phyloP scores from a whole-genome alignment of 1,139 yeast genomes.

The Suhomyces terraborum region DNA sequence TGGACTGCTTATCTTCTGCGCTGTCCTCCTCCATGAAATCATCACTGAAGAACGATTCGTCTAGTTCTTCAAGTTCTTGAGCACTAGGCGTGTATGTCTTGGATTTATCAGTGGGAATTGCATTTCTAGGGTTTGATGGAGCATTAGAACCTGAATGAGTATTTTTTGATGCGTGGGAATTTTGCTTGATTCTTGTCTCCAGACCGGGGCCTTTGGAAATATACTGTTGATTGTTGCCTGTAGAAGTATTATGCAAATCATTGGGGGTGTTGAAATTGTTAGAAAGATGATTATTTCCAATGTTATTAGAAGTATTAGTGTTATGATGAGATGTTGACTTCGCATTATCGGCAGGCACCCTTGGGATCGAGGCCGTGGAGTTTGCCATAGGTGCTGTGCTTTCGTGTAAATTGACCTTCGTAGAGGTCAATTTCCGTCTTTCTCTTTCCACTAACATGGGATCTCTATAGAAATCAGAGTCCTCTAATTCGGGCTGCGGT shows the following conservation, averaged over 20 bases:
- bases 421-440: slow-evolving; percentile 18
- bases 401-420: slow-evolving; percentile 18
- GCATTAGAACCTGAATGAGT: no score
- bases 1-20: slow-evolving; percentile 1
- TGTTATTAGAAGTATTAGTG: not conserved
- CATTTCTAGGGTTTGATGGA: not conserved
- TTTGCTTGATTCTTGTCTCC: not conserved
- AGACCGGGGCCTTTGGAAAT: not conserved
- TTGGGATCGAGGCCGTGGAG: not conserved
- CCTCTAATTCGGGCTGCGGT: slow-evolving; percentile 58
- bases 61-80: slow-evolving; percentile 46
- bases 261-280: no score
- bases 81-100: slow-evolving; percentile 20
- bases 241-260: no score
- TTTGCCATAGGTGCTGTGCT: not conserved
- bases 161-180: not conserved
- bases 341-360: not conserved
- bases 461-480: slow-evolving; percentile 43
- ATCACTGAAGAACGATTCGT: slow-evolving; percentile 72
- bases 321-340: not conserved
- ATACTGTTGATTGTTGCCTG: no score
- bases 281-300: no score
- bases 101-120: slow-evolving; percentile 7
- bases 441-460: slow-evolving; percentile 38
- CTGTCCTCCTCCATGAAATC: slow-evolving; percentile 35